Percentiles rank a stretch among this genome's conserved stretches.
Conservation (phyloP, 148 eudicot genomes). For the Camellia sinensis region DNA sequence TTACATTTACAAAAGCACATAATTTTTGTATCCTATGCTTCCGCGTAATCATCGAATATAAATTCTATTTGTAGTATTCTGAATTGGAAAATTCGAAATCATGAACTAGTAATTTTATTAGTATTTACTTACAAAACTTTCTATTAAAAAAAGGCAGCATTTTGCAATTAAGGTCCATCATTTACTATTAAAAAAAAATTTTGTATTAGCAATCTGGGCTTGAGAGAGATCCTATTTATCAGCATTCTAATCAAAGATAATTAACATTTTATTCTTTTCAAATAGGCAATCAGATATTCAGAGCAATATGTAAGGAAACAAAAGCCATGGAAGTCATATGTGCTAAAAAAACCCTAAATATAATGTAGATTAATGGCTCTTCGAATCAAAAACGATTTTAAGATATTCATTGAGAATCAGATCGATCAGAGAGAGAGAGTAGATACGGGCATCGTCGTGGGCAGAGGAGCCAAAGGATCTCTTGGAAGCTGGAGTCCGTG, state of each 20-base stretch:
- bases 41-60: not conserved
- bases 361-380: not conserved
- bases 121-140: not conserved
- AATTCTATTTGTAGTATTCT: not conserved
- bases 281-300: not conserved
- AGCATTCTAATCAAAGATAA: not conserved
- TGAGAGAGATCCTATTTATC: not conserved
- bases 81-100: not conserved
- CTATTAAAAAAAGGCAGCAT: not conserved
- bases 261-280: not conserved
- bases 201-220: not conserved
- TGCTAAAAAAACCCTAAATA: no score
- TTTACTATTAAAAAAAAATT: not conserved
- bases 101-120: not conserved
- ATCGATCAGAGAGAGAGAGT: conserved; percentile 8
- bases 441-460: conserved; percentile 31
- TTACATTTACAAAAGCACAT: not conserved
- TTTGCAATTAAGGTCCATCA: not conserved
- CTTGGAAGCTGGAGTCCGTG: conserved; percentile 32
- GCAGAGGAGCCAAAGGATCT: conserved; percentile 51
- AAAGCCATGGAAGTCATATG: no score
- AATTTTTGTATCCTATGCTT: not conserved
- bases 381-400: conserved; percentile 4
- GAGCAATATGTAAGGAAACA: not conserved
- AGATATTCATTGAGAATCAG: no score